Conservation (phyloP, 768 basidiomycete genomes). For the Tricholoma bakamatsutake region DNA sequence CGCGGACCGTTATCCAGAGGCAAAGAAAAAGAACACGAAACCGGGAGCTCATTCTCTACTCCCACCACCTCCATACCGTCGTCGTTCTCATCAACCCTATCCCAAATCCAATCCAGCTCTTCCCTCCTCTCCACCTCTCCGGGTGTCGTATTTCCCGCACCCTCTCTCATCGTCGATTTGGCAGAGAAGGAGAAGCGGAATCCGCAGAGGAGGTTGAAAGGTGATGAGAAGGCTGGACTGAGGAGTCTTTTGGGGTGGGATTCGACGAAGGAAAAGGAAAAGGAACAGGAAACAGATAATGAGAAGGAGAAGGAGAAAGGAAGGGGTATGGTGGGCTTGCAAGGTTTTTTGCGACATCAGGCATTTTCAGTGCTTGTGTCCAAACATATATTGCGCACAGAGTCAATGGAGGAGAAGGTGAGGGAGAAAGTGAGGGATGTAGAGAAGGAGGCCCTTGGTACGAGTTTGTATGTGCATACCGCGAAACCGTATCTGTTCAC, state of each 20-base stretch:
- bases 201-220: conserved; percentile 36
- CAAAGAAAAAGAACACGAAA: neutral
- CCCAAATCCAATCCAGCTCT: conserved; percentile 32
- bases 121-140: conserved; percentile 48
- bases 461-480: neutral
- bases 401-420: neutral
- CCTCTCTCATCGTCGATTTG: conserved; percentile 42
- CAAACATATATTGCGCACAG: conserved; percentile 26
- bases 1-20: neutral
- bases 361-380: conserved; percentile 46
- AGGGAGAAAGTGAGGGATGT: neutral
- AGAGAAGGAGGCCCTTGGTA: neutral
- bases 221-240: conserved; percentile 53
- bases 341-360: conserved; percentile 57
- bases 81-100: conserved; percentile 33
- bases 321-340: conserved; percentile 40
- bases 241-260: conserved; percentile 59
- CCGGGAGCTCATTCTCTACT: neutral
- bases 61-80: neutral
- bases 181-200: conserved; percentile 42
- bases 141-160: conserved; percentile 41
- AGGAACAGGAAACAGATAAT: conserved; percentile 34
- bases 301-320: conserved; percentile 37
- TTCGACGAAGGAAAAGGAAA: conserved; percentile 21
- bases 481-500: conserved; percentile 2